Evolutionary conservation across 495 filamentous ascomycete species (phyloP).

Genomic region (Aspergillus steynii): DNA sequence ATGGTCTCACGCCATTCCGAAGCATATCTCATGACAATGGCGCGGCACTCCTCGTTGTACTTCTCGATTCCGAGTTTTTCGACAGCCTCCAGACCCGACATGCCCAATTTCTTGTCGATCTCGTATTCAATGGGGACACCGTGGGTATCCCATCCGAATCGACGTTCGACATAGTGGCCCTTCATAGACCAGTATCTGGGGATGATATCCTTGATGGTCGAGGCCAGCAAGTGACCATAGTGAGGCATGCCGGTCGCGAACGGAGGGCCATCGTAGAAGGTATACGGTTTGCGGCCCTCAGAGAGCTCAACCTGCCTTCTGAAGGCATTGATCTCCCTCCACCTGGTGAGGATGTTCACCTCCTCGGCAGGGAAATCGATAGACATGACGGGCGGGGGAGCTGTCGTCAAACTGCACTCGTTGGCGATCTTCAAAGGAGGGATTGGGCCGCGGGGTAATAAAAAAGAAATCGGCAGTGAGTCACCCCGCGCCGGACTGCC

Average conservation of each 20-base stretch:
- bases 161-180: slow-evolving; percentile 75
- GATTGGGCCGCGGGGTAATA: slow-evolving; percentile 29
- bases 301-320: slow-evolving; percentile 73
- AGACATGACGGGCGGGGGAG: slow-evolving; percentile 58
- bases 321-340: slow-evolving; percentile 91
- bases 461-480: slow-evolving; percentile 29
- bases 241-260: slow-evolving; percentile 81
- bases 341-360: slow-evolving; percentile 74
- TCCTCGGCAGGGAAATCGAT: slow-evolving; percentile 93
- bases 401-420: slow-evolving; percentile 22
- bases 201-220: slow-evolving; percentile 97
- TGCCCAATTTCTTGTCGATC: slow-evolving; percentile 95
- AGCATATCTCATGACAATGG: slow-evolving; percentile 93
- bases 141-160: slow-evolving; percentile 89
- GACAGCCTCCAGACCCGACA: slow-evolving; percentile 86
- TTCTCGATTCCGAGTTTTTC: slow-evolving; percentile 81
- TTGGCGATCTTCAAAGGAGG: slow-evolving; percentile 11
- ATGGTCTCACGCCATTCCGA: slow-evolving; percentile 89
- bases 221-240: slow-evolving; percentile 93
- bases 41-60: slow-evolving; percentile 91
- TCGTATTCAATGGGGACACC: slow-evolving; percentile 96
- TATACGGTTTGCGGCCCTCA: slow-evolving; percentile 71
- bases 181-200: slow-evolving; percentile 98
- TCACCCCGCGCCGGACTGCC: slow-evolving; percentile 34
- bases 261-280: slow-evolving; percentile 60